Base-by-base conservation (phyloP, 345 rosid genomes). In the Gossypium australe region DNA sequence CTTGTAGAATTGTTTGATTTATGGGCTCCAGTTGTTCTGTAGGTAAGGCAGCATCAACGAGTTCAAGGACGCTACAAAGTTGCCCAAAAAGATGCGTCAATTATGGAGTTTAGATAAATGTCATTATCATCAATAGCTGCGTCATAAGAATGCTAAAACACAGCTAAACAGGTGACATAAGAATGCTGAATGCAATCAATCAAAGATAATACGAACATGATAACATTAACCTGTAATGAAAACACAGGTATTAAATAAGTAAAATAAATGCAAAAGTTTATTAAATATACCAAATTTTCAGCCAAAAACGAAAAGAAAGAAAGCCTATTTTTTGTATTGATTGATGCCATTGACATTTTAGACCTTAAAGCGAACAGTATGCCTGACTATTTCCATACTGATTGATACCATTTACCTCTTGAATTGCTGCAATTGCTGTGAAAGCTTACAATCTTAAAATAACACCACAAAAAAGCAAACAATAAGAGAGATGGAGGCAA, bases 21-120 rank as follows among this genome's bases (percentile, higher is more conserved):
- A 91, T 80, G 48, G 94, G 92, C 73, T 86, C 87, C 88, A 94
- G 81, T 43, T 86, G 82, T 77, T 92, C 87, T 27, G 82, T 80
- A 14, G 97, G 97, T 69, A 91, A 80, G 75, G 97, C 97, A 79
- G 98, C 97, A 88, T 92, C 98, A 78, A 91, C 98, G 83, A 94
- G 84, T 83, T 94, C 98, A 90, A 94, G 73, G 67, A 94, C 82
- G 80, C 97, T 94, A 51, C 79, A 65, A 53, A 78, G 74, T 76
- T 73, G 44, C 25, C 67, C 72, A 70, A 69, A 25, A 79, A 12
- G 64, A 82, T 43, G 5, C 5, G 73, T 84, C 78, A 76, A 76
- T 53, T 67, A 67, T 38, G 76, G 38, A 73, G 55, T 67, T 29
- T 7, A 8, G 45, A 4, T 0, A 38, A 43, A 63, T 25, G 18